Conservation (phyloP, 768 basidiomycete species). For the Gautieria morchelliformis region DNA sequence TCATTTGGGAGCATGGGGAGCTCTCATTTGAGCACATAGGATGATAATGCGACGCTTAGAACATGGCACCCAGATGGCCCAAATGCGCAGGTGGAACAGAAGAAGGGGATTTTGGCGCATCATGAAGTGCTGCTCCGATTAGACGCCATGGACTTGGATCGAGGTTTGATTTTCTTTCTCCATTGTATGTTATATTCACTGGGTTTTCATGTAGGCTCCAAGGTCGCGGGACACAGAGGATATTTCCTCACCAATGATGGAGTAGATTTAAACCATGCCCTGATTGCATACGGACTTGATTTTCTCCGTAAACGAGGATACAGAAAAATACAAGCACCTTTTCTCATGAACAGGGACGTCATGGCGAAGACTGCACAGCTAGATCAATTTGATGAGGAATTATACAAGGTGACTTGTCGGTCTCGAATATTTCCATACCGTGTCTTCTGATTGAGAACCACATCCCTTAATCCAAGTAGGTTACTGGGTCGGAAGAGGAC, state of each 20-base stretch:
- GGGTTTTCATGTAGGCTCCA: constrained; percentile 48
- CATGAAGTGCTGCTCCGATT: constrained; percentile 91
- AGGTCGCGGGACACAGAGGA: constrained; percentile 90
- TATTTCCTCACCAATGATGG: constrained; percentile 96
- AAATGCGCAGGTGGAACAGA: constrained; percentile 59
- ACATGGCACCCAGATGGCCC: constrained; percentile 84
- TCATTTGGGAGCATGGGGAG: neutral
- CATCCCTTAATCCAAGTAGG: constrained; percentile 30
- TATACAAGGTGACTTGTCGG: constrained; percentile 63
- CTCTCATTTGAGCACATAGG: constrained; percentile 36
- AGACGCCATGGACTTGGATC: constrained; percentile 94
- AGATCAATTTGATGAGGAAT: constrained; percentile 95
- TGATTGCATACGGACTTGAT: constrained; percentile 90
- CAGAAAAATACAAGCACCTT: constrained; percentile 94
- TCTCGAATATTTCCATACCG: constrained; percentile 17
- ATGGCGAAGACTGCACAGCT: constrained; percentile 99
- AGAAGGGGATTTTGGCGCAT: constrained; percentile 82
- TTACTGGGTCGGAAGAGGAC: constrained; percentile 84
- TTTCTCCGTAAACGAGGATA: constrained; percentile 76
- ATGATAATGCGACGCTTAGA: constrained; percentile 75
- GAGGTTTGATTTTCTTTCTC: constrained; percentile 41
- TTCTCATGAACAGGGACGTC: constrained; percentile 96
- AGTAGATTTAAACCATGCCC: constrained; percentile 92
- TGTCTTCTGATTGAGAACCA: neutral
- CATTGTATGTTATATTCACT: neutral